Conservation (phyloP, 805 yeast genomes). For the Ogataea kodamae region DNA sequence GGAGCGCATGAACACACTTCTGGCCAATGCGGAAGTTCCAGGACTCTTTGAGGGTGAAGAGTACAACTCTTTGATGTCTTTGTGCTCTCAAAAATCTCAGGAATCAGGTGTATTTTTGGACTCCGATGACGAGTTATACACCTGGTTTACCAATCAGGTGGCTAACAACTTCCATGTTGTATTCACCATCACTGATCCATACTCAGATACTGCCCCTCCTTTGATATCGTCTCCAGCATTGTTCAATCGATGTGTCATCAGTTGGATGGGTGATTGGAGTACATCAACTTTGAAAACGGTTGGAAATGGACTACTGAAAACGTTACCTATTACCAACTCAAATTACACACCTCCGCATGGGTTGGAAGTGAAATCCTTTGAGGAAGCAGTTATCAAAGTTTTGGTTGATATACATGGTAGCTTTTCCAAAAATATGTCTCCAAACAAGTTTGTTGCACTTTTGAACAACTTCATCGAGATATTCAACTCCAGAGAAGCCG, state of each 20-base stretch:
- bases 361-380: conserved; percentile 12
- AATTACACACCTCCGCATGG: conserved; percentile 36
- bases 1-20: conserved; percentile 88
- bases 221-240: conserved; percentile 80
- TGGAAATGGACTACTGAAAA: conserved; percentile 30
- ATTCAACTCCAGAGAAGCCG: conserved; percentile 41
- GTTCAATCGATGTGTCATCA: conserved; percentile 81
- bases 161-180: conserved; percentile 76
- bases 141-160: conserved; percentile 70
- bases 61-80: conserved; percentile 43
- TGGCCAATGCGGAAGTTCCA: conserved; percentile 91
- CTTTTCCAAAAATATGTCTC: conserved; percentile 31
- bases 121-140: conserved; percentile 62
- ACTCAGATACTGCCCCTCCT: conserved; percentile 35
- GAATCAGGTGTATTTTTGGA: conserved; percentile 62
- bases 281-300: conserved; percentile 46
- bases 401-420: conserved; percentile 44
- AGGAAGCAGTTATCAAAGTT: conserved; percentile 43
- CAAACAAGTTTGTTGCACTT: conserved; percentile 55
- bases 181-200: conserved; percentile 64
- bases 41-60: conserved; percentile 84
- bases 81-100: conserved; percentile 55
- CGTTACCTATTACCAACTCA: conserved; percentile 52
- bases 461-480: conserved; percentile 41
- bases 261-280: conserved; percentile 89